Base-by-base conservation (phyloP, 805 yeast species). In the Yamadazyma ubonensis region DNA sequence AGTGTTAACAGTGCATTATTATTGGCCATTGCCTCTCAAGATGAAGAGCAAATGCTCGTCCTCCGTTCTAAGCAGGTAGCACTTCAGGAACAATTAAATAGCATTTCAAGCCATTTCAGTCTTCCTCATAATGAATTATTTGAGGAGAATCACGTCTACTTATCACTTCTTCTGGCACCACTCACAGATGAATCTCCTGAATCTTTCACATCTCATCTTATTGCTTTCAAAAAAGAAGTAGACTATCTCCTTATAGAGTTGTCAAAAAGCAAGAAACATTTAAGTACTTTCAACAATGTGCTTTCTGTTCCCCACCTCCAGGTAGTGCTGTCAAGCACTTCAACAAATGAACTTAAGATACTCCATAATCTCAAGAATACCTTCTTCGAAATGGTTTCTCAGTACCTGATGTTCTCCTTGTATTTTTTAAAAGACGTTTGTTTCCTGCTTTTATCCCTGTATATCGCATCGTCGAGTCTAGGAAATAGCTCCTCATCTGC, bases 1-100 rank as follows among this genome's bases (percentile, higher is more conserved):
- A 35, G 17, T 18, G 25, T 26, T 8, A 35, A 19, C 16, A 35
- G 38, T 17, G 19, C 12, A 4, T 26, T 35, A 15, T 21, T 32
- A 21, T 8, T 14, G 4, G 26, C 35, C 12, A n/a, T 32, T 10
- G 27, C 35, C 4, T n/a, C 10, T 2, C 11, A 21, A 12, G 35
- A 32, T 15, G 14, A 12, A 20, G 35, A 32, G 21, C 11, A 7
- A 18, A 18, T 14, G n/a, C 6, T 11, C 14, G 15, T 8, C 12
- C 14, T 32, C 10, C 27, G 16, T 32, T n/a, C 17, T 6, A 20
- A 32, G 14, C 35, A 32, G 17, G 5, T 15, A 11, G 27, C 20
- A 15, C 14, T 21, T 20, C 15, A 21, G 17, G 20, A 21, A 12
- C n/a, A n/a, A 9, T 4, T 32, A 4, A 11, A 21, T 12, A 15